Base-by-base conservation (phyloP, 176 grass and related monocot genomes). In the Triticum aestivum region DNA sequence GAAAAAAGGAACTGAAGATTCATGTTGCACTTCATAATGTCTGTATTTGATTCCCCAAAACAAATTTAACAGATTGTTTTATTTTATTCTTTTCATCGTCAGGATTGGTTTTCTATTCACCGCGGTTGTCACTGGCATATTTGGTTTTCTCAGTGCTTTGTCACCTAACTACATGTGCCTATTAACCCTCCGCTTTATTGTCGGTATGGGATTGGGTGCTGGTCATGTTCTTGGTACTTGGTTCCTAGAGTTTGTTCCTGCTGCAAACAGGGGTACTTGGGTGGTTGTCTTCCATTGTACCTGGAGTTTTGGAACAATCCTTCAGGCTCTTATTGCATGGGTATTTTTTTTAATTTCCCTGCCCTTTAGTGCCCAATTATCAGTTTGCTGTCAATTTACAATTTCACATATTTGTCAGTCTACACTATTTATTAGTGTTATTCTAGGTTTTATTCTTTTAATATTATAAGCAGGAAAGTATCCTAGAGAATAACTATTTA, bases 201-300 rank as follows among this genome's bases (percentile, higher is more conserved):
- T 92, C 45, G 94, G 91, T 15, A 61, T 94, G 30, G 91, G 94
- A 68, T 73, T 97, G 75, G 94, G 89, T 6, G 89, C 75, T 68
- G 85, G 61, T 0, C 89, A 88, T 69, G 94, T 97, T 24, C 89
- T 97, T 15, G 58, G 83, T 24, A 90, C 91, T 85, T 97, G 94
- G 91, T 97, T 97, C 84, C 75, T 97, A 33, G 91, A 97, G 77
- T 97, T 94, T 38, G 86, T 97, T 66, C 91, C 94, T 79, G 75
- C 83, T 88, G 79, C 89, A 62, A 94, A 82, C 15, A 77, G 74
- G 47, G 74, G 74, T 56, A 77, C 74, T 56, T 77, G 74, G 74
- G 74, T 77, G 15, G 74, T 77, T 77, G 17, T 77, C 47, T 77
- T 77, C 29, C 74, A 77, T 21, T 77, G 73, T 32, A 75, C 44